Base-by-base conservation (phyloP, 2,329 filamentous ascomycete species). In the Colletotrichum tanaceti region DNA sequence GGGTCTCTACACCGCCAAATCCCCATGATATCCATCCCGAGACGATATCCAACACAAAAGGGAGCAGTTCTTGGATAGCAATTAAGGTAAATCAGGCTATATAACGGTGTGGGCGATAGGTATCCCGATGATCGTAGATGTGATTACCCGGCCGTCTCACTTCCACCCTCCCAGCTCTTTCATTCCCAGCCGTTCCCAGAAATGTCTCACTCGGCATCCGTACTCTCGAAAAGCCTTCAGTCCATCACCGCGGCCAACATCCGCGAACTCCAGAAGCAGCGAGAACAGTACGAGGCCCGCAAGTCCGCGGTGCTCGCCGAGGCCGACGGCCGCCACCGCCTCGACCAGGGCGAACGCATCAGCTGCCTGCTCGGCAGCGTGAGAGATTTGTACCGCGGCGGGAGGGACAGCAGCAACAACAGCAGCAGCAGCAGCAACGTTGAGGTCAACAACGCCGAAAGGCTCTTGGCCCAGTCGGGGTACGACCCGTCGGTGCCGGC, bases 181-280 rank as follows among this genome's bases (percentile, higher is more conserved):
- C 46, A 18, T 41, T 41, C 16, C 13, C 39, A 1, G 13, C 49
- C 4, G 32, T 10, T 16, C 4, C 11, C 11, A 41, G 20, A 5
- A 6, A 62, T 52, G 38, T 50, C 46, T 10, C 52, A 38, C n/a
- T 49, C 44, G 24, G 20, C 58, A 39, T 59, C 57, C 7, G 5
- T 50, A 9, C 46, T 83, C 70, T 82, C 80, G 0, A 75, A 81
- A 66, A 83, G 81, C 0, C 76, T 84, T 1, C 79, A 79, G 46
- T 76, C 79, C 57, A 83, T 84, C 70, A 84, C 81, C 44, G 78
- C 77, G 49, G 80, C 78, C 52, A 84, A 84, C 58, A 79, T 84
- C 1, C 76, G 80, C 7, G 81, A 83, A 63, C 74, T 84, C 0
- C 80, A 79, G 24, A 83, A 82, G 64, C 76, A 79, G 20, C 79